These are phyloP conservation scores for Tetragonia tetragonoides DNA, from an alignment of 148 eudicot genomes.

Conservation along the genomic window DNA sequence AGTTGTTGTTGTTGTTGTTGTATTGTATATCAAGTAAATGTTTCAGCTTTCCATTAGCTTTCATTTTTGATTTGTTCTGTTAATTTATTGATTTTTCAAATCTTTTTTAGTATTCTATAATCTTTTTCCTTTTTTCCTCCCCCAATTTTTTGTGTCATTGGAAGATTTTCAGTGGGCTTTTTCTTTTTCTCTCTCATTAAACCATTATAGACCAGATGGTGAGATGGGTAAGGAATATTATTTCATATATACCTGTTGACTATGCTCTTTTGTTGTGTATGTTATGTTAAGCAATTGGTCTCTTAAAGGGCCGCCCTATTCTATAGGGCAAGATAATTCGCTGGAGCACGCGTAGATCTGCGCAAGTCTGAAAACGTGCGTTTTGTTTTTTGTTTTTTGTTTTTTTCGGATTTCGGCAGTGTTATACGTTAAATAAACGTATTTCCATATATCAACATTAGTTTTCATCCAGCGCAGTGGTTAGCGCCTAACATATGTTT, in stretches of 20 bases:
- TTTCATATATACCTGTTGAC: conserved; percentile 12
- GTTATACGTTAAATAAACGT: too few relatives aligned
- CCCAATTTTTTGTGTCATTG: background rate
- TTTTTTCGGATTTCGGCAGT: too few relatives aligned
- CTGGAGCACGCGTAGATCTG: too few relatives aligned
- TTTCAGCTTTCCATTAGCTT: conserved; percentile 47
- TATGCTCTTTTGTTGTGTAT: background rate
- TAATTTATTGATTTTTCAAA: conserved; percentile 9
- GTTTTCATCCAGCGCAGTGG: too few relatives aligned
- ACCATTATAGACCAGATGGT: conserved; percentile 9
- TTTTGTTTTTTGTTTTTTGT: too few relatives aligned
- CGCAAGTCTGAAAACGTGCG: too few relatives aligned
- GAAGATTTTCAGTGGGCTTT: conserved; percentile 1
- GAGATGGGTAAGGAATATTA: conserved; percentile 10
- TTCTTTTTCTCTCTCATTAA: background rate
- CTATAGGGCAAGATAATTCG: too few relatives aligned
- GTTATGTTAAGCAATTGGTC: too few relatives aligned
- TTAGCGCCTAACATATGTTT: too few relatives aligned
- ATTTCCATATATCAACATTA: too few relatives aligned
- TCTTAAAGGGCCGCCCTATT: too few relatives aligned
- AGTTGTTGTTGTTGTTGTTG: conserved; percentile 34
- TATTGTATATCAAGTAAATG: conserved; percentile 61
- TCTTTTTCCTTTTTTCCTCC: background rate
- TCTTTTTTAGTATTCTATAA: background rate
- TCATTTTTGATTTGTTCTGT: conserved; percentile 17